Evolutionary conservation across 495 filamentous ascomycete species (phyloP).

Genomic region (Cercophora samala): DNA sequence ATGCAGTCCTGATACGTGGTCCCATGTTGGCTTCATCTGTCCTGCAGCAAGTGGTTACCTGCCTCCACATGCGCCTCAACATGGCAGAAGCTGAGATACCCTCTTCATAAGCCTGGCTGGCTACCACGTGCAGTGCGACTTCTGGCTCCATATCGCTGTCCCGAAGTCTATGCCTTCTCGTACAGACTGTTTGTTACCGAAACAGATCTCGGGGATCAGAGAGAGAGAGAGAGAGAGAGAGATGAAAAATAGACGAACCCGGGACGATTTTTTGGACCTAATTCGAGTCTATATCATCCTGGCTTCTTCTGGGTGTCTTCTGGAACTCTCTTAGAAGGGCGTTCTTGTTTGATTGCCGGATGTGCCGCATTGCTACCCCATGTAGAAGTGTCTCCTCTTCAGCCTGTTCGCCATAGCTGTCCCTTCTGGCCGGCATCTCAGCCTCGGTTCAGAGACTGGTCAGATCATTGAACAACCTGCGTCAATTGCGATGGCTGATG

Average conservation of each 20-base stretch:
- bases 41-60: neutral
- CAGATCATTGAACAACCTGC: neutral
- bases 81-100: neutral
- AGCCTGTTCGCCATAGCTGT: conserved; percentile 23
- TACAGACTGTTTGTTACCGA: conserved; percentile 24
- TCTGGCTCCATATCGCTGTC: neutral
- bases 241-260: conserved; percentile 19
- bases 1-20: conserved; percentile 24
- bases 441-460: neutral
- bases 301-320: conserved; percentile 26
- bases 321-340: conserved; percentile 36
- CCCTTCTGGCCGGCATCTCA: conserved; percentile 11
- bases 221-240: no score
- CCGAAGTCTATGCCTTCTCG: conserved; percentile 16
- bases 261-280: conserved; percentile 22
- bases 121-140: conserved; percentile 17
- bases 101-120: no score
- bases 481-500: neutral
- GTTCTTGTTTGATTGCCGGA: conserved; percentile 39
- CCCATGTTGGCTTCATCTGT: conserved; percentile 1
- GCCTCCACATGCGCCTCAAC: neutral
- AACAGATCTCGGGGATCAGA: conserved; percentile 23
- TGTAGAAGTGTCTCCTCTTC: conserved; percentile 9
- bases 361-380: conserved; percentile 26
- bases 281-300: conserved; percentile 26